A percentile compares a stretch with the other conserved stretches of the same genome.
Evolutionary conservation across 768 basidiomycete genomes (phyloP).

Genomic region (Pholiota microspora): DNA sequence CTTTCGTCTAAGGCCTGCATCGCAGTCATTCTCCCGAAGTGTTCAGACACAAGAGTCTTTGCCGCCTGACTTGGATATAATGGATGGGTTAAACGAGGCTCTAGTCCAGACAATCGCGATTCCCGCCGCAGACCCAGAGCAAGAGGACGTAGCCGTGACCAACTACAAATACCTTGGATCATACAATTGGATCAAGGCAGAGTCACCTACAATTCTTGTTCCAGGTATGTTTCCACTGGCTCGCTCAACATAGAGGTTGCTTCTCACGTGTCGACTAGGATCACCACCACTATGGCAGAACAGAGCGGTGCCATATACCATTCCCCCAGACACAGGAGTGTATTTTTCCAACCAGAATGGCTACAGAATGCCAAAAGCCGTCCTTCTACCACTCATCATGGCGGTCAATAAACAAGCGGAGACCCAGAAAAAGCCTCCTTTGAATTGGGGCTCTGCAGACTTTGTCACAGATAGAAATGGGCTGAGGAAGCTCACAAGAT

Average conservation of each 20-base stretch:
- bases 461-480: conserved; percentile 65
- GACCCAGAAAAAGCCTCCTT: conserved; percentile 28
- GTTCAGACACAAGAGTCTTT: conserved; percentile 17
- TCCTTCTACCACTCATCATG: conserved; percentile 53
- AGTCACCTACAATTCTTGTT: conserved; percentile 50
- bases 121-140: conserved; percentile 17
- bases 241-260: not conserved
- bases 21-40: conserved; percentile 4
- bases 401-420: conserved; percentile 47
- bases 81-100: conserved; percentile 31
- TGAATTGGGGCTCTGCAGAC: conserved; percentile 43
- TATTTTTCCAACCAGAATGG: conserved; percentile 59
- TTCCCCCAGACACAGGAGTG: conserved; percentile 51
- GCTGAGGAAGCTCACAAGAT: conserved; percentile 61
- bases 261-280: conserved; percentile 32
- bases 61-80: conserved; percentile 33
- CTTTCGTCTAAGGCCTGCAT: conserved; percentile 8
- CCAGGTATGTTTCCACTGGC: conserved; percentile 31
- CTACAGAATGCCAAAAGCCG: conserved; percentile 34
- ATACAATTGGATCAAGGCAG: conserved; percentile 50
- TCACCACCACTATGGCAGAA: conserved; percentile 59
- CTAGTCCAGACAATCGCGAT: conserved; percentile 26
- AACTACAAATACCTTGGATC: conserved; percentile 43
- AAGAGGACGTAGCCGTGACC: conserved; percentile 25
- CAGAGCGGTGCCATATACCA: conserved; percentile 44